These are phyloP conservation scores for Xylaria longipes DNA, from an alignment of 495 filamentous ascomycete genomes.

Conservation along the genomic window DNA sequence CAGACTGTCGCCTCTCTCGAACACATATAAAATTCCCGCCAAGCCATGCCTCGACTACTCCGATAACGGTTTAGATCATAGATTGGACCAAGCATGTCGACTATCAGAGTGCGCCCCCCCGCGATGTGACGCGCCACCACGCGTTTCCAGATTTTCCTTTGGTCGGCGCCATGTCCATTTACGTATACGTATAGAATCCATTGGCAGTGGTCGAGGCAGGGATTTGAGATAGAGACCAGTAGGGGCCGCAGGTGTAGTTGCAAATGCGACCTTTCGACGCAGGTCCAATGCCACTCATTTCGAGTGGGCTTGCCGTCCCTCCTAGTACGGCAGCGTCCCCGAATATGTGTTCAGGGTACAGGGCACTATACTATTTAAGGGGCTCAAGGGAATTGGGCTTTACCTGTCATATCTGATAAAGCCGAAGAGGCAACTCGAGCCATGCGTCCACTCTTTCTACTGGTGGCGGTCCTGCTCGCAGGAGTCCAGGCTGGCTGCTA, in stretches of 20 bases:
- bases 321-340: background rate
- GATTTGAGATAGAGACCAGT: constrained; percentile 12
- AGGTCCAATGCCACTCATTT: constrained; percentile 25
- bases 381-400: background rate
- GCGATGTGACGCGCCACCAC: constrained; percentile 24
- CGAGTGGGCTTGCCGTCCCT: constrained; percentile 3
- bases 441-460: background rate
- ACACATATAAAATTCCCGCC: background rate
- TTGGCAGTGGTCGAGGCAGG: constrained; percentile 3
- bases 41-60: constrained; percentile 3
- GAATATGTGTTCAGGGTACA: background rate
- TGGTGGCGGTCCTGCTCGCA: background rate
- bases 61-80: constrained; percentile 11
- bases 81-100: background rate
- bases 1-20: background rate
- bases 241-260: constrained; percentile 13
- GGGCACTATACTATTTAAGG: background rate
- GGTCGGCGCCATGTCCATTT: background rate
- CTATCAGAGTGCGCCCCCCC: constrained; percentile 4
- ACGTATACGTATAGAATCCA: too few relatives aligned
- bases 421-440: constrained; percentile 10
- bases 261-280: constrained; percentile 21
- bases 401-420: constrained; percentile 8
- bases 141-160: background rate
- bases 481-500: background rate